Conservation (phyloP, 495 filamentous ascomycete species). For the Melanomma pulvis-pyrius region DNA sequence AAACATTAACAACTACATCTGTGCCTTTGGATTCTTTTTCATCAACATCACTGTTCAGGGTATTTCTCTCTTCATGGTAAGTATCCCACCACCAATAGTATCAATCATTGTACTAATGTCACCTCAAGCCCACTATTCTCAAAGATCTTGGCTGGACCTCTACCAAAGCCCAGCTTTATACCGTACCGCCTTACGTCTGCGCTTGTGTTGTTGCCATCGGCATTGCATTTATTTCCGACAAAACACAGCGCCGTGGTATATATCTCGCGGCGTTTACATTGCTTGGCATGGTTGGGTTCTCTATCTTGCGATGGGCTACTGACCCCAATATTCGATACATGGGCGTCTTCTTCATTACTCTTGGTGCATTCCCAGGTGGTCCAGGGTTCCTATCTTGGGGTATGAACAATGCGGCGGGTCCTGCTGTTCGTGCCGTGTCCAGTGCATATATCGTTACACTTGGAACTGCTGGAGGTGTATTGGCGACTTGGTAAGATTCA, state of each 20-base stretch:
- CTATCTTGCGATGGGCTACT: slow-evolving; percentile 65
- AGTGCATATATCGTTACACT: slow-evolving; percentile 58
- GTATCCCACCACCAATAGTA: not conserved
- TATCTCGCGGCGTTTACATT: slow-evolving; percentile 68
- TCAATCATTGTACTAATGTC: not conserved
- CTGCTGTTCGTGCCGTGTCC: slow-evolving; percentile 59
- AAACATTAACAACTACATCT: slow-evolving; percentile 42
- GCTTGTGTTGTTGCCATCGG: slow-evolving; percentile 76
- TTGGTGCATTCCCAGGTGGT: slow-evolving; percentile 52
- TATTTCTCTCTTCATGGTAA: slow-evolving; percentile 38
- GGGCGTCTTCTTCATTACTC: slow-evolving; percentile 72
- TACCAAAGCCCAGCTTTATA: slow-evolving; percentile 77
- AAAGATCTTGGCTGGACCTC: slow-evolving; percentile 46
- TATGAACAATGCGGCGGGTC: slow-evolving; percentile 60
- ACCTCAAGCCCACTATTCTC: slow-evolving; percentile 30
- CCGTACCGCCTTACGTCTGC: slow-evolving; percentile 84
- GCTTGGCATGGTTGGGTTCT: slow-evolving; percentile 67
- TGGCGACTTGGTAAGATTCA: slow-evolving; percentile 59
- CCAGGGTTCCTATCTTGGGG: slow-evolving; percentile 61
- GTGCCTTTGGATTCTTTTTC: slow-evolving; percentile 38
- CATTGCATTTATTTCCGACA: slow-evolving; percentile 71
- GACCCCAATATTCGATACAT: slow-evolving; percentile 66
- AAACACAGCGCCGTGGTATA: slow-evolving; percentile 69
- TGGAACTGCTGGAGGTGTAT: slow-evolving; percentile 59
- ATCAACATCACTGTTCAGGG: slow-evolving; percentile 42